Base-by-base conservation (phyloP, 768 basidiomycete genomes). In the Gloeopeniophorella convolvens region DNA sequence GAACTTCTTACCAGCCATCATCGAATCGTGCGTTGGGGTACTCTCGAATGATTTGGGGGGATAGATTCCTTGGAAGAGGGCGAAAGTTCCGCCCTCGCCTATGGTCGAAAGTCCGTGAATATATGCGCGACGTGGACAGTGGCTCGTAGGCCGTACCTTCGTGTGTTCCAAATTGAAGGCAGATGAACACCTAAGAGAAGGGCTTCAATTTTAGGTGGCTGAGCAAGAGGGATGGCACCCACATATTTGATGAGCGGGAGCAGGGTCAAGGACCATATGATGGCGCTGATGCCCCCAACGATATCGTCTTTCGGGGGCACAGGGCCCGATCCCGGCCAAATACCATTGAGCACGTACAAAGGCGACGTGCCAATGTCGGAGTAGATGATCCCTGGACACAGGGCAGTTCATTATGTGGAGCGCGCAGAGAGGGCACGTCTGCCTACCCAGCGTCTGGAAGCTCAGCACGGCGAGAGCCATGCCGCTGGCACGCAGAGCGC, bases 41-140 rank as follows among this genome's bases (percentile, higher is more conserved):
- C 8, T 46, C 31, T 58, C 43, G 48, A 58, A 58, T 8, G 31
- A 16, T 3, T 16, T 64, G 0, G 73, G 76, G 11, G 82, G 82
- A 54, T 73, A 82, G 11, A 83, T 60, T n/a, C 76, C 75, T 60
- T 81, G 78, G 59, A 69, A 78, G 9, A 84, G 63, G 0, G 83
- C 82, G 56, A 84, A 85, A 3, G 78, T 74, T 9, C 83, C 83
- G 9, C 84, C 83, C 63, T 87, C 84, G 16, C 83, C 80, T 73
- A 50, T 1, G 55, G 33, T 3, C 20, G 35, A 57, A 13, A 45
- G 49, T 42, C 48, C 53, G 27, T 43, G 0, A 30, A 30, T 12
- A 24, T 31, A 13, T 24, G 23, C 28, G 32, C 2, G n/a, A n/a
- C n/a, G 40, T 39, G 11, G 18, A 27, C 18, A 30, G 23, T n/a